Evolutionary conservation across 2,329 filamentous ascomycete species (phyloP).

Genomic region (Biscogniauxia marginata): DNA sequence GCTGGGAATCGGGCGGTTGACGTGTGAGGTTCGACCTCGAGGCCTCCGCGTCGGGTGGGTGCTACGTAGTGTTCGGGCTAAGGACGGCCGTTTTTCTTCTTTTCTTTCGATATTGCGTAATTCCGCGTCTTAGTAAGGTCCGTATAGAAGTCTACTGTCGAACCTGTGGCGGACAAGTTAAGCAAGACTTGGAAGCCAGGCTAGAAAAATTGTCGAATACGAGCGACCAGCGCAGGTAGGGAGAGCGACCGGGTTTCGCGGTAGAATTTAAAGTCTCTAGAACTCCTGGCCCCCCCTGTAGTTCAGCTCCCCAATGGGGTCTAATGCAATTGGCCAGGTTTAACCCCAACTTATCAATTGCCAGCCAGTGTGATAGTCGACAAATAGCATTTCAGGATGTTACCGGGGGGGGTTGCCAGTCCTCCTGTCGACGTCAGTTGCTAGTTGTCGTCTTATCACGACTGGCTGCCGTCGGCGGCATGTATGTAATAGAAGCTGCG

Average conservation of each 20-base stretch:
- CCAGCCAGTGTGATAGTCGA: slow-evolving; percentile 1
- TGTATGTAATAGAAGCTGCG: slow-evolving; percentile 12
- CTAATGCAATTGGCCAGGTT: slow-evolving; percentile 14
- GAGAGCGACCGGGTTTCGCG: slow-evolving; percentile 20
- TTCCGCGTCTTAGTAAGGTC: slow-evolving; percentile 9
- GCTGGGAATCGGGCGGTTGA: slow-evolving; percentile 6
- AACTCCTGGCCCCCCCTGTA: slow-evolving; percentile 5
- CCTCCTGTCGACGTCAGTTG: neutral
- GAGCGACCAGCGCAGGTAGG: slow-evolving; percentile 17
- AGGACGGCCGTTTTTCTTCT: neutral
- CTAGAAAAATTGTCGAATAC: slow-evolving; percentile 24
- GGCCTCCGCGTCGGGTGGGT: slow-evolving; percentile 6
- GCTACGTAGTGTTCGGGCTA: neutral
- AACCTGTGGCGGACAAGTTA: too few relatives aligned
- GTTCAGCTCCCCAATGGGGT: slow-evolving; percentile 18
- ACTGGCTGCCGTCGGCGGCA: slow-evolving; percentile 8
- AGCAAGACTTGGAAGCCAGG: neutral
- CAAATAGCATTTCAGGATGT: neutral
- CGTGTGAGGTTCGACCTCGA: slow-evolving; percentile 6
- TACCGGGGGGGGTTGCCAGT: neutral
- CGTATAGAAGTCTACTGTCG: slow-evolving; percentile 2
- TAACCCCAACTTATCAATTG: slow-evolving; percentile 10
- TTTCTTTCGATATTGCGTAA: slow-evolving; percentile 2
- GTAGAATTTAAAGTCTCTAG: slow-evolving; percentile 21
- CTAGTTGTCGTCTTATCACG: neutral